Evolutionary conservation across 768 basidiomycete species (phyloP).

Genomic region (Lyophyllum shimeji): DNA sequence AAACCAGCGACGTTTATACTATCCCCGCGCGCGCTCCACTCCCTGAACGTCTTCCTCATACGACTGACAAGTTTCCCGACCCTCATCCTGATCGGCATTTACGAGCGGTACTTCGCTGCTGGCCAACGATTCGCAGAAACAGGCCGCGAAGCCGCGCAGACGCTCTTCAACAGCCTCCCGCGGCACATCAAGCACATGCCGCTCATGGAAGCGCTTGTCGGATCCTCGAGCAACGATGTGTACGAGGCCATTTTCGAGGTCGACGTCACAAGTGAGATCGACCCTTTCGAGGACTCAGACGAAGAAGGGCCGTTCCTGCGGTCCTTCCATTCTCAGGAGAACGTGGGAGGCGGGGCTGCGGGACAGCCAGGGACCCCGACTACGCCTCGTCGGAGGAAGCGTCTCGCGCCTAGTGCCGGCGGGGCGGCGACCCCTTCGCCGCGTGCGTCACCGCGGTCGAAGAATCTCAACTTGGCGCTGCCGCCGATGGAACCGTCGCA

Average conservation of each 20-base stretch:
- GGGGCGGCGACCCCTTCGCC: conserved; percentile 7
- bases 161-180: conserved; percentile 64
- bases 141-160: conserved; percentile 50
- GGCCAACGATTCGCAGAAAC: conserved; percentile 51
- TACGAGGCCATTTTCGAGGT: conserved; percentile 82
- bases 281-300: conserved; percentile 51
- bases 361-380: conserved; percentile 16
- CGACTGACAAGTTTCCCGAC: conserved; percentile 81
- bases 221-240: conserved; percentile 62
- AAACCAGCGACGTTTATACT: conserved; percentile 78
- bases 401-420: conserved; percentile 22
- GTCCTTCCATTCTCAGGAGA: conserved; percentile 40
- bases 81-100: conserved; percentile 71
- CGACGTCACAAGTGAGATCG: conserved; percentile 47
- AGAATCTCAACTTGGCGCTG: conserved; percentile 13
- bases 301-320: conserved; percentile 38
- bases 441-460: conserved; percentile 23
- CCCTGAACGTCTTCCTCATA: conserved; percentile 83
- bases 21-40: conserved; percentile 77
- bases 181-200: conserved; percentile 74
- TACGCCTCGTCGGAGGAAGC: conserved; percentile 23
- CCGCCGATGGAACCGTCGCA: conserved; percentile 16
- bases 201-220: conserved; percentile 74
- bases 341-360: conserved; percentile 14
- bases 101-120: conserved; percentile 70